Base-by-base conservation (phyloP, 1,284 basidiomycete genomes). In the Pseudozyma tsukubaensis region DNA sequence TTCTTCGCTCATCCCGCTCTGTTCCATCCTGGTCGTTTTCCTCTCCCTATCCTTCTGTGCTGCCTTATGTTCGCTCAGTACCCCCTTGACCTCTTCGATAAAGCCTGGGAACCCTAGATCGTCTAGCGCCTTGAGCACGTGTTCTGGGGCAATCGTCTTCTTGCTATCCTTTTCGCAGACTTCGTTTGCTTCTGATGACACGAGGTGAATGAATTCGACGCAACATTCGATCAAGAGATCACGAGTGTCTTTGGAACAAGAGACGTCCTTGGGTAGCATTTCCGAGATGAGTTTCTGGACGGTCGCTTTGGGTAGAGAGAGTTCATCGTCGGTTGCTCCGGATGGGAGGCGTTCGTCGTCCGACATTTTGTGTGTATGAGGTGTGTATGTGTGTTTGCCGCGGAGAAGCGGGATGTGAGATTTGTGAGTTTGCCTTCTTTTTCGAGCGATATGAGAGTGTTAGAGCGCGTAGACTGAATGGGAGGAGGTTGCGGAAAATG, bases 91-190 rank as follows among this genome's bases (percentile, higher is more conserved):
- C 78, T 97, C 94, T 14, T 89, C 86, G 18, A 91, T 91, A 85
- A 94, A 95, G 14, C 89, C 88, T 76, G 94, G 92, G 79, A 95
- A 96, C n/a, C 94, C 94, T 18, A 96, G 89, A 50, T 91, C 89
- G 92, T 94, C 93, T 54, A 99, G 87, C 6, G 96, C 97, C 39
- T 89, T 88, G 45, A 97, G 91, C 50, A 99, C 95, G 83, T 99
- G 96, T 82, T 99, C 96, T 2, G 97, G 96, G 4, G 94, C 93
- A 78, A 99, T 99, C 0, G 96, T 99, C 88, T 99, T 99, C 87
- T 98, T 98, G n/a, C 92, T 92, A 81, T 95, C 94, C 84, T 93
- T 91, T 83, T 99, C 97, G 85, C 97, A 99, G 64, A 97, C 94
- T 77, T 97, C 94, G 86, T 99, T 99, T 55, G 95, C 92, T 85